Evolutionary conservation across 2,329 filamentous ascomycete genomes (phyloP), one percentile per base, ranked within the genome.

Genomic region (Pestalotiopsis sp.): DNA sequence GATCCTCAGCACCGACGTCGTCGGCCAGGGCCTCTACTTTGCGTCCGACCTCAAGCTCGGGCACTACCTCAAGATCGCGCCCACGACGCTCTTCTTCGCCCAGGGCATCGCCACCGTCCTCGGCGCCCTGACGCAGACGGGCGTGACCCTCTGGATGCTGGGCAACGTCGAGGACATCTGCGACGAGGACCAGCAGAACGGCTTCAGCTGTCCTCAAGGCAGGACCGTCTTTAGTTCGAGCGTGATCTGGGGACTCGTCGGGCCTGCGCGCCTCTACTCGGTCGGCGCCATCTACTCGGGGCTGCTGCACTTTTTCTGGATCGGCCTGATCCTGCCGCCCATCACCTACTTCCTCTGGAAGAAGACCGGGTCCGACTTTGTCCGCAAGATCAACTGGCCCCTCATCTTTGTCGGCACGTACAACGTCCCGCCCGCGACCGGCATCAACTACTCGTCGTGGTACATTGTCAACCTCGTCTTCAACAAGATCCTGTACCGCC

Each of bases 171-270:
- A 78, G 0, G 79, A 77, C 1, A 81, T 86, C 65, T 86, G 84
- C 72, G 72, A 75, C 14, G 68, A 72, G 1, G 78, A 79, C 64
- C 82, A 85, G 66, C 71, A 80, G 0, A 82, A 84, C 68, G 80
- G 82, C 5, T 87, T 86, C 73, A 82, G 80, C 23, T 87, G 85
- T 71, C 84, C 84, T 14, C 79, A 81, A 69, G 84, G 83, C 7
- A 80, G 82, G n/a, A 83, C 82, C n/a, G 80, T 83, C 4, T 84
- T 82, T 71, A 85, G 82, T 2, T 82, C 82, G 1, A 83, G 82
- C 0, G 78, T 86, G 14, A 81, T 86, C 68, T 87, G 85, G 85
- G 86, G 83, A 59, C 80, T 82, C n/a, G 82, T 87, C 17, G 86
- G 86, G 1, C 86, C 86, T 0, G 77, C 78, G 1, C 79, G 85